A percentile compares a stretch with the other conserved stretches of the same genome.
Evolutionary conservation across 495 filamentous ascomycete genomes (phyloP).

Genomic region (Darksidea phi): DNA sequence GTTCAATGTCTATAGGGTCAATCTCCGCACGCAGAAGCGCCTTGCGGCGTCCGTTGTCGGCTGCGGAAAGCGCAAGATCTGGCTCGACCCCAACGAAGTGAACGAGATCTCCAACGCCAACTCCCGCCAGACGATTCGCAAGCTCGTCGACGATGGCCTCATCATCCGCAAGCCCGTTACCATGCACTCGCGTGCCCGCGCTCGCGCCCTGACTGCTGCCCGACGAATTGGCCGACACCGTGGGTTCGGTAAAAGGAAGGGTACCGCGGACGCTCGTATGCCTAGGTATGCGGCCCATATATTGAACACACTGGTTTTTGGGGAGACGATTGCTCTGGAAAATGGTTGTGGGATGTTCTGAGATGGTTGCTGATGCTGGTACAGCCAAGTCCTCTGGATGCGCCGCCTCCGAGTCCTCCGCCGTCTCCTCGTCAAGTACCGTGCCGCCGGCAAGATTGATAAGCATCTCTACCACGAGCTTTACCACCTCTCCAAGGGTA

Average conservation of each 20-base stretch:
- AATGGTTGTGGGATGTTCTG: slow-evolving; percentile 7
- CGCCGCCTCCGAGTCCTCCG: slow-evolving; percentile 98
- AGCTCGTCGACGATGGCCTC: slow-evolving; percentile 98
- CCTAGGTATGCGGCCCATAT: slow-evolving; percentile 67
- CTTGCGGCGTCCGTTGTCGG: slow-evolving; percentile 96
- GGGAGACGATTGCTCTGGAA: not conserved
- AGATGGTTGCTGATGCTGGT: slow-evolving; percentile 28
- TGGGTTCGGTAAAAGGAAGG: slow-evolving; percentile 99
- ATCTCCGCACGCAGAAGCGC: slow-evolving; percentile 99
- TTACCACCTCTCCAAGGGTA: slow-evolving; percentile 99
- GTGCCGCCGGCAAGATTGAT: slow-evolving; percentile 99
- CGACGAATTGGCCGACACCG: slow-evolving; percentile 92
- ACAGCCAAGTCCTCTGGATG: slow-evolving; percentile 97
- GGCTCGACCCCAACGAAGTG: slow-evolving; percentile 99
- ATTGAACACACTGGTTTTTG: slow-evolving; percentile 1
- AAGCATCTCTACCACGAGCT: slow-evolving; percentile 99
- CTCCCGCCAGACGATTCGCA: slow-evolving; percentile 99
- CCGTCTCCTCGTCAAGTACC: slow-evolving; percentile 98
- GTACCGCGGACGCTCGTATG: slow-evolving; percentile 99
- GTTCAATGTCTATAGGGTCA: slow-evolving; percentile 71
- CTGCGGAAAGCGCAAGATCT: slow-evolving; percentile 99
- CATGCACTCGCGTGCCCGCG: slow-evolving; percentile 97
- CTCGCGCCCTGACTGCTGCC: slow-evolving; percentile 85
- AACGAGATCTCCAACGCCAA: slow-evolving; percentile 99
- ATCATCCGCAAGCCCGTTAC: slow-evolving; percentile 99